These are phyloP conservation scores for Lachnellula subtilissima DNA, from an alignment of 2,329 filamentous ascomycete genomes.

Conservation along the genomic window DNA sequence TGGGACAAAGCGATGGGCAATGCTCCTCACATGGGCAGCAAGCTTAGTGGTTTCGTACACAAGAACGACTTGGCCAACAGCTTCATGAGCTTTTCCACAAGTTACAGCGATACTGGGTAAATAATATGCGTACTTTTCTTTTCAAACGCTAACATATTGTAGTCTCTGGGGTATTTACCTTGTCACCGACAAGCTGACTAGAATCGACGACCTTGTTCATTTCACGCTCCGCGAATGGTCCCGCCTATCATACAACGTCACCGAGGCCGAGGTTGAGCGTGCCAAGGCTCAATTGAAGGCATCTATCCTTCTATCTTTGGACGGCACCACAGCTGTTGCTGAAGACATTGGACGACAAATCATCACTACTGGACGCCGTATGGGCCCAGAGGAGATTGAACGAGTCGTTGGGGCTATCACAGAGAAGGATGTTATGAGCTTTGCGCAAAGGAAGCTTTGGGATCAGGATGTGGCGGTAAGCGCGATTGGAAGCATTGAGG, in stretches of 20 bases:
- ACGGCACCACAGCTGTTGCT: constrained; percentile 93
- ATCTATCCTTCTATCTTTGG: constrained; percentile 91
- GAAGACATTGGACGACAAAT: constrained; percentile 99
- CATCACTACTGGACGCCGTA: constrained; percentile 90
- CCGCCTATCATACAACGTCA: constrained; percentile 83
- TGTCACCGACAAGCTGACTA: constrained; percentile 81
- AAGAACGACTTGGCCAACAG: constrained; percentile 96
- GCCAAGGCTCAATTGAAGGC: constrained; percentile 99
- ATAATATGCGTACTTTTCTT: constrained; percentile 29
- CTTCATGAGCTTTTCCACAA: constrained; percentile 99
- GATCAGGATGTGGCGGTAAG: constrained; percentile 94
- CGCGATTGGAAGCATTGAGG: constrained; percentile 91
- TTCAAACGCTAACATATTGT: constrained; percentile 33
- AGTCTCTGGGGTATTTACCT: constrained; percentile 99
- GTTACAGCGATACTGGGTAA: constrained; percentile 98
- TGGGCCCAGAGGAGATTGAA: constrained; percentile 92
- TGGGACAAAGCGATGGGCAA: constrained; percentile 99
- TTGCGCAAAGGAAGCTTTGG: constrained; percentile 93
- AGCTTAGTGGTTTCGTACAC: constrained; percentile 91
- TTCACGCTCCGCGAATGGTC: constrained; percentile 99
- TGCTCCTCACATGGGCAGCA: constrained; percentile 95
- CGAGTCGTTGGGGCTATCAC: constrained; percentile 81
- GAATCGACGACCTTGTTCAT: constrained; percentile 92
- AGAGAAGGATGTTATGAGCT: constrained; percentile 95
- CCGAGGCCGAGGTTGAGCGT: constrained; percentile 87